These are phyloP conservation scores for Lizanozyma gosingica DNA, from an alignment of 1,139 yeast genomes.

Conservation along the genomic window DNA sequence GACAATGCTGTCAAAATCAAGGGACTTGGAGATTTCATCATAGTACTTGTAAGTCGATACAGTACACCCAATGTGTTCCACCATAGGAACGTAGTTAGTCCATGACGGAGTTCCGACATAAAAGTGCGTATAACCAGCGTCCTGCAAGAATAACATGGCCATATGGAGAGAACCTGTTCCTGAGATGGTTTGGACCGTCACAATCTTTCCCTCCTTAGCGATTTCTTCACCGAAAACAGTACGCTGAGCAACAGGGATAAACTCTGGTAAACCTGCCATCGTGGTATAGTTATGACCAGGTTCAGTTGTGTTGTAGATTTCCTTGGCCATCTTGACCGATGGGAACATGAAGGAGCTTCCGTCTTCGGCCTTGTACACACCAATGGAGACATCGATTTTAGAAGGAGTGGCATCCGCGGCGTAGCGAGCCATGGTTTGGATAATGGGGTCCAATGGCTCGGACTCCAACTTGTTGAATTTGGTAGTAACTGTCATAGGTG, in stretches of 20 bases:
- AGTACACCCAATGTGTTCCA: constrained; percentile 22
- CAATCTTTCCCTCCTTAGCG: constrained; percentile 19
- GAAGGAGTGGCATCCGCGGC: constrained; percentile 19
- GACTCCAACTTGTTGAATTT: constrained; percentile 18
- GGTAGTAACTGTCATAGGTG: constrained; percentile 20
- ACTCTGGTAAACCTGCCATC: constrained; percentile 35
- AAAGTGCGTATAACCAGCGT: constrained; percentile 20
- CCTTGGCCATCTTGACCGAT: constrained; percentile 27
- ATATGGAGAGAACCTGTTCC: constrained; percentile 39
- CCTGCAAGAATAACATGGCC: constrained; percentile 23
- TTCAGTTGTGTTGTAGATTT: constrained; percentile 21
- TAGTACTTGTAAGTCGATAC: constrained; percentile 24
- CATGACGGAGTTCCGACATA: constrained; percentile 35
- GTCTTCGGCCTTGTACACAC: constrained; percentile 32
- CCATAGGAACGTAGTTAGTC: constrained; percentile 32
- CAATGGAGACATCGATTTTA: constrained; percentile 35
- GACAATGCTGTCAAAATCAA: constrained; percentile 22
- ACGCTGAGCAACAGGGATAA: constrained; percentile 25
- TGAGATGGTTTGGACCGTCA: constrained; percentile 33
- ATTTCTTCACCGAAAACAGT: constrained; percentile 20
- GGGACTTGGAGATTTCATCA: constrained; percentile 16
- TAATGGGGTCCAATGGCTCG: constrained; percentile 30
- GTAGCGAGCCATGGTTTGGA: constrained; percentile 20
- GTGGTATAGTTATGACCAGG: constrained; percentile 38
- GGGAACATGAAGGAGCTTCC: constrained; percentile 33